These are phyloP conservation scores for Geotrichum fermentans DNA, from an alignment of 1,139 yeast species.

Conservation along the genomic window DNA sequence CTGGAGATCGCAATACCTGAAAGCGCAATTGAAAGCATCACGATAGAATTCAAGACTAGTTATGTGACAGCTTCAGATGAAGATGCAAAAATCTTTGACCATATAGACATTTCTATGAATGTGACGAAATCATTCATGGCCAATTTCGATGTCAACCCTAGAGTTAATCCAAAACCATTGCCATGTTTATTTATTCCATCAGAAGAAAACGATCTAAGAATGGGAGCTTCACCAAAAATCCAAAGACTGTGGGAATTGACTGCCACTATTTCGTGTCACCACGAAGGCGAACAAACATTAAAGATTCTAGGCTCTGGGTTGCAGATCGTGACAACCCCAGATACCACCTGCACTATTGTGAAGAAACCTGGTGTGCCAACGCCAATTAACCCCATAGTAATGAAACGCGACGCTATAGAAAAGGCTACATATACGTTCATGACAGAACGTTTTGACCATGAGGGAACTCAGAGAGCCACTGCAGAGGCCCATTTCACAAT, in stretches of 20 bases:
- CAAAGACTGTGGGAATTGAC: conserved; percentile 18
- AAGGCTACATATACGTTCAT: conserved; percentile 29
- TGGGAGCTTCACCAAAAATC: conserved; percentile 19
- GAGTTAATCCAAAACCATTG: conserved; percentile 34
- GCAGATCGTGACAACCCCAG: conserved; percentile 19
- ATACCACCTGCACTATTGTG: conserved; percentile 25
- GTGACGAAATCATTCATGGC: conserved; percentile 35
- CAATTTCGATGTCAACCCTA: conserved; percentile 35
- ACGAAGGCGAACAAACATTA: conserved; percentile 25
- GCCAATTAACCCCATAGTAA: conserved; percentile 6
- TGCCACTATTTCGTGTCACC: conserved; percentile 12
- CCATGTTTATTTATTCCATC: conserved; percentile 36
- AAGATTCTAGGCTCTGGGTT: conserved; percentile 27
- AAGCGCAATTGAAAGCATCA: conserved; percentile 21
- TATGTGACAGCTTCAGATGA: conserved; percentile 29
- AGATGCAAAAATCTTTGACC: conserved; percentile 30
- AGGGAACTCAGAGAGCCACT: conserved; percentile 31
- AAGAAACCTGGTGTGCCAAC: conserved; percentile 13
- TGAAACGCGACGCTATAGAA: conserved; percentile 31
- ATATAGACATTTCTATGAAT: conserved; percentile 27
- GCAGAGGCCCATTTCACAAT: conserved; percentile 34
- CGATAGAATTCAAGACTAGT: conserved; percentile 28
- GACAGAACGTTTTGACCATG: conserved; percentile 25
- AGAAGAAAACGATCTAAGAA: conserved; percentile 6
- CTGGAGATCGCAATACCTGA: conserved; percentile 26